Evolutionary conservation across 1,284 basidiomycete genomes (phyloP).

Genomic region (Chiua sp.): DNA sequence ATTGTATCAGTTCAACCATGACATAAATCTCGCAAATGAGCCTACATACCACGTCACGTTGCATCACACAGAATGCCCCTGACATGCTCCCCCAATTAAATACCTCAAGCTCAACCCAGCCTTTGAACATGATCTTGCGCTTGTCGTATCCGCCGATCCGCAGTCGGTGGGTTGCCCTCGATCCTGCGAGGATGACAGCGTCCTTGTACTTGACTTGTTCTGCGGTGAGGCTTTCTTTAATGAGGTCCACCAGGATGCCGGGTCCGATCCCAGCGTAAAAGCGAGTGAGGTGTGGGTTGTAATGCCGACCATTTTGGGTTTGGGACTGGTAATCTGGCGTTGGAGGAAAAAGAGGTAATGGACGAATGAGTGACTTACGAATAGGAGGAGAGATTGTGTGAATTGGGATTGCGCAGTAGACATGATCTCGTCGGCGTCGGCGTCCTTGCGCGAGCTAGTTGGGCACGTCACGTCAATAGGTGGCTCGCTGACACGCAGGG

Average conservation of each 20-base stretch:
- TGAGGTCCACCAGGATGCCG: constrained; percentile 51
- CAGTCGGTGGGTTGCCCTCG: constrained; percentile 43
- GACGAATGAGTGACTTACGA: constrained; percentile 46
- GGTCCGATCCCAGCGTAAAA: constrained; percentile 72
- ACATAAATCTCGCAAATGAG: not conserved
- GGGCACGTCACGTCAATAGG: not conserved
- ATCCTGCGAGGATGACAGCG: constrained; percentile 30
- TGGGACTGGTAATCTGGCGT: constrained; percentile 60
- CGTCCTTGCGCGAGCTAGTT: constrained; percentile 40
- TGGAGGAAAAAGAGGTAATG: not conserved
- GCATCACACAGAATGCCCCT: constrained; percentile 71
- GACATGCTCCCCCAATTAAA: constrained; percentile 51
- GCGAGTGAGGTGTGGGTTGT: constrained; percentile 75
- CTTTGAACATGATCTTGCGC: constrained; percentile 66
- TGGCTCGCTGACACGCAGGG: not conserved
- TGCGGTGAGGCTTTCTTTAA: constrained; percentile 54
- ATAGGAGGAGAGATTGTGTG: constrained; percentile 64
- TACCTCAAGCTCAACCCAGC: constrained; percentile 69
- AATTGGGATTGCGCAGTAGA: constrained; percentile 57
- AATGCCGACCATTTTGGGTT: constrained; percentile 70
- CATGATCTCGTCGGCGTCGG: constrained; percentile 65
- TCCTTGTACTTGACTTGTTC: constrained; percentile 59
- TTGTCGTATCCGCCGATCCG: constrained; percentile 69
- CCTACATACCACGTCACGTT: constrained; percentile 59
- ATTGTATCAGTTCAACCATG: constrained; percentile 4